A percentile compares a stretch with the other conserved stretches of the same genome.
phyloP scores from a whole-genome alignment of 495 filamentous ascomycete species.

The Umbilicaria muhlenbergii region DNA sequence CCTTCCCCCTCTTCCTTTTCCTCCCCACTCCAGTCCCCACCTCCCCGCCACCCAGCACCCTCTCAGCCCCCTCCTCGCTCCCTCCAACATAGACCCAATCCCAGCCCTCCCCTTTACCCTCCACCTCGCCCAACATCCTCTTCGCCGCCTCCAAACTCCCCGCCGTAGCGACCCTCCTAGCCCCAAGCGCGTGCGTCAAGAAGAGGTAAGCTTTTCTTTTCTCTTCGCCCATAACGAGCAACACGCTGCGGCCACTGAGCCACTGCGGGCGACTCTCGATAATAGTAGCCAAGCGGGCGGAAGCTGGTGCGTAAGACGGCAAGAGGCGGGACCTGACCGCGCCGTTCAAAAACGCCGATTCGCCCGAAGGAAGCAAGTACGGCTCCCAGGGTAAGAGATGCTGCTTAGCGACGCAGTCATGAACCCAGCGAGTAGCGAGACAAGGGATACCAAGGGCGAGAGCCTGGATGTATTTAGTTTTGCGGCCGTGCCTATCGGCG shows the following conservation, averaged over 20 bases:
- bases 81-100: slow-evolving; percentile 73
- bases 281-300: slow-evolving; percentile 37
- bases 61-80: slow-evolving; percentile 32
- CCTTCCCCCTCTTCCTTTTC: slow-evolving; percentile 37
- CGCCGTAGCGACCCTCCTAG: slow-evolving; percentile 45
- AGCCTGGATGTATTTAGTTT: slow-evolving; percentile 88
- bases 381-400: slow-evolving; percentile 54
- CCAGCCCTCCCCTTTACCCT: slow-evolving; percentile 34
- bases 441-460: slow-evolving; percentile 82
- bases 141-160: slow-evolving; percentile 47
- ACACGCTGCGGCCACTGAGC: slow-evolving; percentile 48
- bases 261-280: slow-evolving; percentile 43
- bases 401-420: slow-evolving; percentile 46
- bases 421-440: slow-evolving; percentile 65
- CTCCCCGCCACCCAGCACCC: slow-evolving; percentile 22
- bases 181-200: slow-evolving; percentile 64
- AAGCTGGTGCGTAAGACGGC: slow-evolving; percentile 36
- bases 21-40: slow-evolving; percentile 15
- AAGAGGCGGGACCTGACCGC: slow-evolving; percentile 63
- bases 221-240: slow-evolving; percentile 62
- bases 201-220: slow-evolving; percentile 50
- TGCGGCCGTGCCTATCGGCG: slow-evolving; percentile 73
- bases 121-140: slow-evolving; percentile 34
- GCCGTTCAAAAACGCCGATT: slow-evolving; percentile 59
- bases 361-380: slow-evolving; percentile 77